Base-by-base conservation (phyloP, 2,329 filamentous ascomycete species). In the Teratosphaeria destructans region DNA sequence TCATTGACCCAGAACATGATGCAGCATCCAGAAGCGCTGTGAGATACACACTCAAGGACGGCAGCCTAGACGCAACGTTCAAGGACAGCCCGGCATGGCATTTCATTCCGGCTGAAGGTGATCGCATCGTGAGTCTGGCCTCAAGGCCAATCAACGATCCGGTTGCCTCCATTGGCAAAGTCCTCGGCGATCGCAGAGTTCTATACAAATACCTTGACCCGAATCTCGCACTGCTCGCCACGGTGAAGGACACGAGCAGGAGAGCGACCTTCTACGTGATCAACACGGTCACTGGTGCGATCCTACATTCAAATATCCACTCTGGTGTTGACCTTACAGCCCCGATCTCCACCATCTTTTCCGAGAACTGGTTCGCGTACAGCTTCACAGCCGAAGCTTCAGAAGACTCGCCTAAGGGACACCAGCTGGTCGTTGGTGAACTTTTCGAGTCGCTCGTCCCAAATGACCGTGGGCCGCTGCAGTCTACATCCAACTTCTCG, bases 131-230 rank as follows among this genome's bases (percentile, higher is more conserved):
- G 6, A 78, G 81, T 53, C 79, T 94, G 47, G 86, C 85, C 2
- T 81, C 85, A 19, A 82, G 86, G 55, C 85, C 90, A 10, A 71
- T 82, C 2, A 87, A 93, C 64, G 92, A 99, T 67, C 90, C 90
- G 0, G 86, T 97, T 55, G 93, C 94, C 3, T 97, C 94, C 0
- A 96, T 99, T 66, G 94, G 94, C 10, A 90, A 90, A 61, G 94
- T 97, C 1, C 82, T 99, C 26, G 92, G 91, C 29, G 88, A 99
- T 69, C 85, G 94, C 52, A 86, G 86, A n/a, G 94, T 99, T 55
- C 83, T 93, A 63, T 99, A 99, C 83, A 99, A 99, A 76, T 97
- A 97, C 72, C 78, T 99, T 49, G 96, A 95, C 76, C 85, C 89
- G 0, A 96, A 95, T 74, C 82, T 90, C 6, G 79, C 91, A 2